phyloP scores from a whole-genome alignment of 306 rosid genomes.

The Quercus cerris region DNA sequence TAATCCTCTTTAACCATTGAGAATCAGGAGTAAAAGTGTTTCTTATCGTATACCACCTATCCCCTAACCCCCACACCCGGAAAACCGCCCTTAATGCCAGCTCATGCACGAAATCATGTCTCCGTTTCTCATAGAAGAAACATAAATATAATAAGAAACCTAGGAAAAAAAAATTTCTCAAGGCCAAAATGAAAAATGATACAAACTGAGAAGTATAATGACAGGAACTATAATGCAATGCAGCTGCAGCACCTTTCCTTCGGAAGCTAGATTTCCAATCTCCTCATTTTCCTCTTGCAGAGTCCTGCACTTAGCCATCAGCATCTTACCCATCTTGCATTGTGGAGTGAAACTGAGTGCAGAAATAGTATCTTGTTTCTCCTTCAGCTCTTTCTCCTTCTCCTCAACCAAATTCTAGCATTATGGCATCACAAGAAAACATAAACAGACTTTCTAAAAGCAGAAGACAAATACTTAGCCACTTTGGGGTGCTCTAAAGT shows the following conservation, averaged over 20 bases:
- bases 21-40: neutral
- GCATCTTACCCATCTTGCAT: constrained; percentile 94
- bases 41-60: neutral
- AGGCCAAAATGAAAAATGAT: neutral
- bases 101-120: neutral
- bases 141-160: neutral
- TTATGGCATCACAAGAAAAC: constrained; percentile 1
- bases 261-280: constrained; percentile 94
- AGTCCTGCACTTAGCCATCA: constrained; percentile 94
- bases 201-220: neutral
- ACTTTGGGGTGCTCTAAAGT: neutral
- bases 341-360: constrained; percentile 86
- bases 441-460: neutral
- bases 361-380: constrained; percentile 80
- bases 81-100: neutral
- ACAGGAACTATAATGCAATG: constrained; percentile 10
- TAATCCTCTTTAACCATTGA: neutral
- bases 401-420: constrained; percentile 82
- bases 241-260: constrained; percentile 68
- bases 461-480: neutral
- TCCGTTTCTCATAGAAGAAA: neutral
- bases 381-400: constrained; percentile 80
- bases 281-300: constrained; percentile 98
- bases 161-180: neutral
- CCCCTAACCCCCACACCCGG: neutral